A percentile compares a stretch with the other conserved stretches of the same genome.
Conservation (phyloP, 2,329 filamentous ascomycete genomes). For the Neofusicoccum kwambonambiense region DNA sequence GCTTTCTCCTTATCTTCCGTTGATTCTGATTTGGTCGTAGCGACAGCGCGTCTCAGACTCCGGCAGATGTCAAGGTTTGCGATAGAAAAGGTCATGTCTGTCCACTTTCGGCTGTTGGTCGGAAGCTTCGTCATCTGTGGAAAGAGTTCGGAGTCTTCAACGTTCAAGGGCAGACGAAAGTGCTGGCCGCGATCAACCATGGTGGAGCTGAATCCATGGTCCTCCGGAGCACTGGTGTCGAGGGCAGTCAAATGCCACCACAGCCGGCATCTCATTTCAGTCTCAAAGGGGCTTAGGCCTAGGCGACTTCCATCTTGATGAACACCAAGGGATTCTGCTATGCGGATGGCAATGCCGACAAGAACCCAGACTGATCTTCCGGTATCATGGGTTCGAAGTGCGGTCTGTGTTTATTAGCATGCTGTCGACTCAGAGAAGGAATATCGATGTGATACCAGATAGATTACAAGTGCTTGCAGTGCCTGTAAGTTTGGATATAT, state of each 20-base stretch:
- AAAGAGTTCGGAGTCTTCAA: slow-evolving; percentile 47
- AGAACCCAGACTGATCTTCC: not conserved
- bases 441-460: not conserved
- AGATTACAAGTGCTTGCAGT: not conserved
- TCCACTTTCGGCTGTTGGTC: slow-evolving; percentile 27
- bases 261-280: slow-evolving; percentile 1
- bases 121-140: slow-evolving; percentile 31
- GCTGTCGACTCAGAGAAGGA: not conserved
- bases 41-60: not conserved
- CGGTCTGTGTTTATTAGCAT: not conserved
- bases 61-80: not conserved
- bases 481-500: not conserved
- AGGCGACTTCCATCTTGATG: not conserved
- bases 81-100: slow-evolving; percentile 37
- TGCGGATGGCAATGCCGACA: not conserved
- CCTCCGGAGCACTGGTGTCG: not conserved
- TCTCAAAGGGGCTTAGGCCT: not conserved
- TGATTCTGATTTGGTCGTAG: not conserved
- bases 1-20: not conserved
- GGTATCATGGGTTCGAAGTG: slow-evolving; percentile 4
- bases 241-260: not conserved
- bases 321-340: not conserved
- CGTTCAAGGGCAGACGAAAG: slow-evolving; percentile 42
- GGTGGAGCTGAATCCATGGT: not conserved
- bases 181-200: not conserved